These are phyloP conservation scores for Mentha longifolia DNA, from an alignment of 257 asterid genomes.

Conservation along the genomic window DNA sequence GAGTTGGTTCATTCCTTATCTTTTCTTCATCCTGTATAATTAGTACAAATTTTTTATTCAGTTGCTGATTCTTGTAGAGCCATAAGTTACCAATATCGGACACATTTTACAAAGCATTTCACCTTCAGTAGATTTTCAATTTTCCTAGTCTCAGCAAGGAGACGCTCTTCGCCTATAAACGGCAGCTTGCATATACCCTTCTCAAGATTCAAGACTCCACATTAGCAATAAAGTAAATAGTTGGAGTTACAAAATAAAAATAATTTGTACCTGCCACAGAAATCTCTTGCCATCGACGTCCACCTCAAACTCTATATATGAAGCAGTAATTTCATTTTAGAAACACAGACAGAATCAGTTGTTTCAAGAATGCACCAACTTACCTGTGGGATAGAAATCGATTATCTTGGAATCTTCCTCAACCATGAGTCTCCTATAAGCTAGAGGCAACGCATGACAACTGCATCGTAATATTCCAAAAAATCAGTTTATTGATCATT, in stretches of 20 bases:
- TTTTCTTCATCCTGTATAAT: conserved; percentile 34
- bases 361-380: conserved; percentile 11
- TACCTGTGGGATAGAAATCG: conserved; percentile 56
- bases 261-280: conserved; percentile 53
- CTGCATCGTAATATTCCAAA: conserved; percentile 33
- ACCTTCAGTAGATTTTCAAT: conserved; percentile 51
- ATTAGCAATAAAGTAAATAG: conserved; percentile 21
- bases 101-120: background rate
- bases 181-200: too few species aligned
- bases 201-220: background rate
- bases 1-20: conserved; percentile 30
- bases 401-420: conserved; percentile 48
- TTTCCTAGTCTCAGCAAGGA: conserved; percentile 49
- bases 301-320: conserved; percentile 44
- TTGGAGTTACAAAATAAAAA: conserved; percentile 1
- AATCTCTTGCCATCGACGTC: conserved; percentile 64
- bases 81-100: background rate
- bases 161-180: conserved; percentile 62
- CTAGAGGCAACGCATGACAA: conserved; percentile 59
- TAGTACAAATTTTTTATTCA: background rate
- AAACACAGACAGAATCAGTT: background rate
- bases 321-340: background rate
- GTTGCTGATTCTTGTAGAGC: too few species aligned
- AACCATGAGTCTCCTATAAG: conserved; percentile 50
- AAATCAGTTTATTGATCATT: background rate